phyloP scores from a whole-genome alignment of 176 grass and related monocot species.

The Stipa capillata region DNA sequence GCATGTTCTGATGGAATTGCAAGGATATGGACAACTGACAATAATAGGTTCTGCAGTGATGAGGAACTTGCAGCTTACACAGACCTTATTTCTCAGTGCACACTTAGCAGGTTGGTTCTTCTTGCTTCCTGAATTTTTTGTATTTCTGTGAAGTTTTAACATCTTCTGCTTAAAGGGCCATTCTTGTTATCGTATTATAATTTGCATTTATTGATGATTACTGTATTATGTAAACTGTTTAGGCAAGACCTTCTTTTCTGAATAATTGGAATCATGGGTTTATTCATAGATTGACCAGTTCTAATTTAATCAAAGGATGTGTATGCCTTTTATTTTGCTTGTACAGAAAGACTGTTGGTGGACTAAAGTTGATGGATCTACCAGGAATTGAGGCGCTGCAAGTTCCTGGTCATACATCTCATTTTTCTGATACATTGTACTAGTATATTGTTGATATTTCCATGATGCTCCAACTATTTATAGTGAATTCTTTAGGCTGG shows the following conservation, averaged over 20 bases:
- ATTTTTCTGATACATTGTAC: not conserved
- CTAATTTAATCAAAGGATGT: not conserved
- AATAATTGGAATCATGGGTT: not conserved
- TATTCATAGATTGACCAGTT: not conserved
- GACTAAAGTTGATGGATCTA: slow-evolving; percentile 85
- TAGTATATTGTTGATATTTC: slow-evolving; percentile 4
- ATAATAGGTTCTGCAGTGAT: slow-evolving; percentile 44
- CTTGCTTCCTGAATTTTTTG: not conserved
- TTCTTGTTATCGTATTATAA: not conserved
- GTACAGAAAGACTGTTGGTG: slow-evolving; percentile 84
- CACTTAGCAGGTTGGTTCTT: slow-evolving; percentile 51
- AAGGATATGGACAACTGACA: slow-evolving; percentile 68
- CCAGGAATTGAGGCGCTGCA: slow-evolving; percentile 89
- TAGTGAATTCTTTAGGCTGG: not conserved
- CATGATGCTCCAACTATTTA: not conserved
- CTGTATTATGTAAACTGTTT: not conserved
- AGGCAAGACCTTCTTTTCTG: not conserved
- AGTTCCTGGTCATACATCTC: slow-evolving; percentile 64
- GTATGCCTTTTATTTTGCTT: not conserved
- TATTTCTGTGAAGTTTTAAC: not conserved
- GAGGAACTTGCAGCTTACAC: slow-evolving; percentile 64
- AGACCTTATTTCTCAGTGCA: slow-evolving; percentile 67
- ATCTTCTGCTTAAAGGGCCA: not conserved
- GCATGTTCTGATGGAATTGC: slow-evolving; percentile 83
- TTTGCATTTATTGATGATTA: not conserved